A percentile compares a stretch with the other conserved stretches of the same genome.
phyloP scores from a whole-genome alignment of 805 yeast species.

The Myxozyma geophila region DNA sequence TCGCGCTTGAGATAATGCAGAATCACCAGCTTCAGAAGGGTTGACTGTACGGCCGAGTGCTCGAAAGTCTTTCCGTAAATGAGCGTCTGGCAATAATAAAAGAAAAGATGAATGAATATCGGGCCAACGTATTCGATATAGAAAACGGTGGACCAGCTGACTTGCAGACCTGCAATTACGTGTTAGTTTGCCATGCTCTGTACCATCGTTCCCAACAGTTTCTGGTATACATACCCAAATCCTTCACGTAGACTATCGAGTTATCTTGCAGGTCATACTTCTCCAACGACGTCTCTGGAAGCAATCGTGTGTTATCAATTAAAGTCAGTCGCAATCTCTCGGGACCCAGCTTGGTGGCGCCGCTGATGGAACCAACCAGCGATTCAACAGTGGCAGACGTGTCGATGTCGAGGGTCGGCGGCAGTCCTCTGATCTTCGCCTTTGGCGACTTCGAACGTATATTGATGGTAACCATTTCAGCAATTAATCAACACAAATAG shows the following conservation, averaged over 20 bases:
- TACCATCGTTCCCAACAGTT: not conserved
- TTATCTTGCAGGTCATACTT: slow-evolving; percentile 35
- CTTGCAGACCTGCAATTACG: slow-evolving; percentile 61
- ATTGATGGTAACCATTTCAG: slow-evolving; percentile 26
- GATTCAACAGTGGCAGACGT: slow-evolving; percentile 51
- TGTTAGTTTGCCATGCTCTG: not conserved
- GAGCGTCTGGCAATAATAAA: slow-evolving; percentile 54
- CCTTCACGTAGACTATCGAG: slow-evolving; percentile 68
- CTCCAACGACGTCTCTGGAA: slow-evolving; percentile 25
- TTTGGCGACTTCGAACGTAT: slow-evolving; percentile 40
- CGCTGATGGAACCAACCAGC: slow-evolving; percentile 52
- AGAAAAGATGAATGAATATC: slow-evolving; percentile 71
- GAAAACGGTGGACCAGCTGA: slow-evolving; percentile 90
- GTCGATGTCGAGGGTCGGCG: slow-evolving; percentile 41
- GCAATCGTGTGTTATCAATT: slow-evolving; percentile 31
- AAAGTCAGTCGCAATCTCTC: slow-evolving; percentile 63
- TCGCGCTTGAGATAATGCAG: slow-evolving; percentile 88
- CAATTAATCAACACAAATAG: not conserved
- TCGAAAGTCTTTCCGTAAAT: slow-evolving; percentile 46
- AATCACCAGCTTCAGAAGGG: slow-evolving; percentile 58
- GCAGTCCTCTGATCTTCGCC: slow-evolving; percentile 38
- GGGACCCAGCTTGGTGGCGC: slow-evolving; percentile 51
- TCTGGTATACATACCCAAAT: slow-evolving; percentile 60
- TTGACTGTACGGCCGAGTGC: slow-evolving; percentile 58
- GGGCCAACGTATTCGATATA: slow-evolving; percentile 91